phyloP scores from a whole-genome alignment of 2,329 filamentous ascomycete species.

The Sporothrix humicola region DNA sequence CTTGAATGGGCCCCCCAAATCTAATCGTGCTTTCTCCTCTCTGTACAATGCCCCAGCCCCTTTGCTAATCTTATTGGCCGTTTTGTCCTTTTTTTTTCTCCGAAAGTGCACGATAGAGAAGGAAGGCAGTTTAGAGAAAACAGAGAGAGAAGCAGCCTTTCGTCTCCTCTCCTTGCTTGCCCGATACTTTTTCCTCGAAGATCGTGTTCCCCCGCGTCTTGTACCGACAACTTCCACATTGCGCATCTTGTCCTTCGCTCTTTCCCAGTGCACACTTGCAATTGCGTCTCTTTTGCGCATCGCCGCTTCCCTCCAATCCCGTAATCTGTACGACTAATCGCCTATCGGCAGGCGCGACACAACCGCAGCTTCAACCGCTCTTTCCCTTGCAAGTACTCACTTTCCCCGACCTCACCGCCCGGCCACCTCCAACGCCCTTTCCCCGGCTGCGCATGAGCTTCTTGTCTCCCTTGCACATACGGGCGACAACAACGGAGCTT shows the following conservation, averaged over 20 bases:
- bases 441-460: constrained; percentile 7
- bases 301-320: neutral
- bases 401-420: constrained; percentile 1
- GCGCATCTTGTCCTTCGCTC: neutral
- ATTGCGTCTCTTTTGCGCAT: neutral
- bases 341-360: constrained; percentile 1
- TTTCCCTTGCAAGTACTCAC: neutral
- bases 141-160: neutral
- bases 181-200: neutral
- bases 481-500: neutral
- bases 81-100: neutral
- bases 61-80: constrained; percentile 21
- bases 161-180: neutral
- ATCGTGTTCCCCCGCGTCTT: constrained; percentile 11
- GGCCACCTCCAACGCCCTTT: neutral
- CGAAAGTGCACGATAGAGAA: no score
- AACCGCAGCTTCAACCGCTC: neutral
- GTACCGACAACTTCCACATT: neutral
- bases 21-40: constrained; percentile 2
- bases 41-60: neutral
- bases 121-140: no score
- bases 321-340: neutral
- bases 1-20: neutral
- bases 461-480: neutral
- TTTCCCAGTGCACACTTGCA: neutral